Evolutionary conservation across 345 rosid species (phyloP), one percentile per base, ranked within the genome.

Genomic region (Tarenaya hassleriana): DNA sequence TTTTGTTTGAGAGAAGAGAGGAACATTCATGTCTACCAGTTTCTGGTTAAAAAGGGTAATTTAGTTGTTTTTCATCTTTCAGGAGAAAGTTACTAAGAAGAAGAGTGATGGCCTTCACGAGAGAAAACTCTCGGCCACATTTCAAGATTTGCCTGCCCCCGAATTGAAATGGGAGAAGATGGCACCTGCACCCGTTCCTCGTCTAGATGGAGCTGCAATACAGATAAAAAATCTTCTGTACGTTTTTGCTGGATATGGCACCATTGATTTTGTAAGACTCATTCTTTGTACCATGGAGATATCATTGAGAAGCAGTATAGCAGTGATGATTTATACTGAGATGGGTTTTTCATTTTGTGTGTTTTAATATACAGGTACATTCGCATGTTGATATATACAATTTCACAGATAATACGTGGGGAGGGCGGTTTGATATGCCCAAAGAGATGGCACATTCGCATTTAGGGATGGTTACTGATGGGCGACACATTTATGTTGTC

Each of bases 391-490:
- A 92, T 66, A 69, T 91, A 44, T 92, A 81, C 75, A 84, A 85
- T 66, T 84, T 92, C 64, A 60, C 76, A 4, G 79, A 76, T 74
- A 83, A 85, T 59, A 76, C 78, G 24, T 92, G 98, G 95, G 86
- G 84, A 75, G 88, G 75, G 44, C 75, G 90, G 72, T 88, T 88
- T 65, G 86, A 83, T 69, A 92, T 92, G 96, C 98, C 98, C 1
- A 88, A 83, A 68, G 94, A 88, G 68, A 92, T 92, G 98, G 96
- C 96, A 10, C 98, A 92, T 74, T 92, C 98, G 10, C 96, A 92
- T 62, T 85, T 92, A 71, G 98, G 96, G 64, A 88, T 92, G 98
- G 96, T 74, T 14, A 83, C 95, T 0, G 96, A 92, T 73, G 96
- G 96, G 61, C 63, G 94, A 57, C 88, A 76, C 64, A 82, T 91